Percentiles rank a stretch among this genome's conserved stretches.
These are phyloP conservation scores for Lumnitzera littorea DNA, from an alignment of 345 rosid species.

Conservation along the genomic window DNA sequence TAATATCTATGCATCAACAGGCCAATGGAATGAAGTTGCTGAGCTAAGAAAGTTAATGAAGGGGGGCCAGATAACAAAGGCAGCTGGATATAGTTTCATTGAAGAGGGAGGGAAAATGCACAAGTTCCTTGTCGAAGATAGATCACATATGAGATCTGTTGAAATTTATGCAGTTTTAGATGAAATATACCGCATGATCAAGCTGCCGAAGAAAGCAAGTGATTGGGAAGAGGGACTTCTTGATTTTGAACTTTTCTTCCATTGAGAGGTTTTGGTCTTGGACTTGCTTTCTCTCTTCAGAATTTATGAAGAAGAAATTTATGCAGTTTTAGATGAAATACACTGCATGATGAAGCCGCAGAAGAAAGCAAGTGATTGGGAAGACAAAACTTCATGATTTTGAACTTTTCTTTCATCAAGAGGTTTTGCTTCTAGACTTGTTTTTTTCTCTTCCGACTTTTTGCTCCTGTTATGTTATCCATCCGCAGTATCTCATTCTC, in stretches of 20 bases:
- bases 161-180: conserved; percentile 44
- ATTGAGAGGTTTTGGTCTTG: too few relatives aligned
- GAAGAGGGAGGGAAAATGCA: conserved; percentile 55
- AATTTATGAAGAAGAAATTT: too few relatives aligned
- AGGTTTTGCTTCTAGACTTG: too few relatives aligned
- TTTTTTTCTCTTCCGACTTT: too few relatives aligned
- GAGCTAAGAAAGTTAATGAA: conserved; percentile 68
- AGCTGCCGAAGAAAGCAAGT: conserved; percentile 16
- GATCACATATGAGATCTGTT: conserved; percentile 40
- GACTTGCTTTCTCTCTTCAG: too few relatives aligned
- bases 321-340: too few relatives aligned
- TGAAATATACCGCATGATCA: conserved; percentile 29
- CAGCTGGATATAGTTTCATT: conserved; percentile 69
- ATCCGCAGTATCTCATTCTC: too few relatives aligned
- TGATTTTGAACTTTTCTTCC: conserved; percentile 5
- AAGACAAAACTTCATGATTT: too few relatives aligned
- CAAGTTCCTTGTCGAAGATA: conserved; percentile 64
- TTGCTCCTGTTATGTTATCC: too few relatives aligned
- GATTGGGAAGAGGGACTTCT: conserved; percentile 24
- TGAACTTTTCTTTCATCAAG: too few relatives aligned
- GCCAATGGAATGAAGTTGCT: conserved; percentile 61
- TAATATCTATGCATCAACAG: conserved; percentile 51
- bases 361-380: too few relatives aligned
- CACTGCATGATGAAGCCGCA: too few relatives aligned
- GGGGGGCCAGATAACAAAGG: conserved; percentile 43